Percentiles rank a stretch among this genome's conserved stretches.
These are phyloP conservation scores for Calocera viscosa DNA, from an alignment of 768 basidiomycete species.

Conservation along the genomic window DNA sequence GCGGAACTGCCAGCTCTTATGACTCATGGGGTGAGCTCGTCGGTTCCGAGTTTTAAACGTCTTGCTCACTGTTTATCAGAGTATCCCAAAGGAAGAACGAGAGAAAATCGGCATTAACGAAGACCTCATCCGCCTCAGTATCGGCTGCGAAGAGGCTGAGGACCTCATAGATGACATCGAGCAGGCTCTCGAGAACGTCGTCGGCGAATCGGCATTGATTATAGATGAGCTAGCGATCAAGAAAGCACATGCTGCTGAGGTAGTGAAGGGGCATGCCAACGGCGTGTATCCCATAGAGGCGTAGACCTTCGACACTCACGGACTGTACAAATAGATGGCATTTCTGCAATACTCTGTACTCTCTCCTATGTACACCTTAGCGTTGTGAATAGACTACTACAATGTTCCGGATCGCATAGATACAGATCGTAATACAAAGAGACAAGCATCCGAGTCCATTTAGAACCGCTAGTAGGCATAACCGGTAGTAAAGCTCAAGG, in stretches of 20 bases:
- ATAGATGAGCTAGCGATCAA: background rate
- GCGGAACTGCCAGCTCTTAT: constrained; percentile 78
- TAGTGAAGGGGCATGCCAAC: background rate
- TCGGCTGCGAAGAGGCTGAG: constrained; percentile 78
- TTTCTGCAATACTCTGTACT: background rate
- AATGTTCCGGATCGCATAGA: background rate
- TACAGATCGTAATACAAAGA: background rate
- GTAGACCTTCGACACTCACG: background rate
- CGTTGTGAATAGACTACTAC: background rate
- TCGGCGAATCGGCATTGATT: background rate
- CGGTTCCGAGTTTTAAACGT: background rate
- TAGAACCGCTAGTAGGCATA: background rate
- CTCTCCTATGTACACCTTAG: background rate
- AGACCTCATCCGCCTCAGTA: constrained; percentile 63
- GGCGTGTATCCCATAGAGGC: background rate
- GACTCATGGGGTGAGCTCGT: constrained; percentile 54
- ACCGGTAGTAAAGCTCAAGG: background rate
- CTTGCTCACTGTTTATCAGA: constrained; percentile 18
- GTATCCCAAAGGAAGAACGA: constrained; percentile 51
- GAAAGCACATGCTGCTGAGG: background rate
- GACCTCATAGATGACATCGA: constrained; percentile 66
- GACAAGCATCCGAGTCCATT: background rate
- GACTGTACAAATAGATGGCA: background rate
- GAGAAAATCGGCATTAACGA: constrained; percentile 62
- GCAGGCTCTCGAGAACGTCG: constrained; percentile 45